Evolutionary conservation across 306 rosid species (phyloP).

Genomic region (Cicer chorassanicum): DNA sequence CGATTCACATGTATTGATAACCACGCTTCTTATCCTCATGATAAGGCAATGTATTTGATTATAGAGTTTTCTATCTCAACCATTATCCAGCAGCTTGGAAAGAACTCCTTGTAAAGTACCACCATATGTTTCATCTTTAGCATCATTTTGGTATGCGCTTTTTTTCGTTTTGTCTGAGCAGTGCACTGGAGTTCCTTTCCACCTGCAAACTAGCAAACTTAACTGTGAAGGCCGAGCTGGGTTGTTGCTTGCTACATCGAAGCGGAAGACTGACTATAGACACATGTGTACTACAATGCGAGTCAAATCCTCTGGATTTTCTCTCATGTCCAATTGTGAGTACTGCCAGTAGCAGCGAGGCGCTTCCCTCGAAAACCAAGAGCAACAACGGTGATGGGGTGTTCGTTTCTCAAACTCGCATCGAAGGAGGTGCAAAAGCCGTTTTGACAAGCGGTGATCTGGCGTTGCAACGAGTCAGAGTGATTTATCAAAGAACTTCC

Average conservation of each 20-base stretch:
- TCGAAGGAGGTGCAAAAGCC: slow-evolving; percentile 94
- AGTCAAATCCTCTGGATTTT: slow-evolving; percentile 78
- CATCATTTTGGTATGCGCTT: slow-evolving; percentile 46
- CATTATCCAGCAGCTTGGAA: slow-evolving; percentile 48
- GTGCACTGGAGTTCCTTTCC: slow-evolving; percentile 89
- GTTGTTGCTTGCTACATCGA: slow-evolving; percentile 93
- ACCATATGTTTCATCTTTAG: slow-evolving; percentile 23
- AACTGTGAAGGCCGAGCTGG: slow-evolving; percentile 92
- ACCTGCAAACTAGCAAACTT: slow-evolving; percentile 88
- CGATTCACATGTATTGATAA: no score
- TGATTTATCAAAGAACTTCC: slow-evolving; percentile 77
- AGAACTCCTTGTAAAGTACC: slow-evolving; percentile 26
- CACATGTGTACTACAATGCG: slow-evolving; percentile 90
- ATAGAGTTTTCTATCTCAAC: slow-evolving; percentile 22
- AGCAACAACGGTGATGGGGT: slow-evolving; percentile 59
- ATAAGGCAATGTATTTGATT: slow-evolving; percentile 3
- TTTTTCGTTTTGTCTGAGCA: slow-evolving; percentile 59
- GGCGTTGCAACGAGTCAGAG: slow-evolving; percentile 86
- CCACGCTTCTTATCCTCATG: no score
- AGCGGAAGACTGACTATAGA: slow-evolving; percentile 86
- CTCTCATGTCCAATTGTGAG: slow-evolving; percentile 90
- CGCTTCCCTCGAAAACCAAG: slow-evolving; percentile 55
- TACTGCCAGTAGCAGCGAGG: slow-evolving; percentile 57
- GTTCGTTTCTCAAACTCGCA: slow-evolving; percentile 90
- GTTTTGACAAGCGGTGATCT: slow-evolving; percentile 80